Base-by-base conservation (phyloP, 1,284 basidiomycete species). In the Exobasidium cylindrosporum region DNA sequence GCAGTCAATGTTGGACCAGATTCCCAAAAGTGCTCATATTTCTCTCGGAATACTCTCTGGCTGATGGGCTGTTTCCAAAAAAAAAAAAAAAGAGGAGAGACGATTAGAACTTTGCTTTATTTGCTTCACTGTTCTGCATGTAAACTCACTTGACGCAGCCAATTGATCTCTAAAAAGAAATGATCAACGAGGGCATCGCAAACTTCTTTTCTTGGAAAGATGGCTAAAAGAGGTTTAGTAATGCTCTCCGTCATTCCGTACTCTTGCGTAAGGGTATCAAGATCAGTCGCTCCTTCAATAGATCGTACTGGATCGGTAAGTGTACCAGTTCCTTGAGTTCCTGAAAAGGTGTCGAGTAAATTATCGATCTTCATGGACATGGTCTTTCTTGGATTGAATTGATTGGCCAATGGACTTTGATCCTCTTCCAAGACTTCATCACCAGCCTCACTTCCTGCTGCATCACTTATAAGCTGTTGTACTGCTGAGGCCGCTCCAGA, bases 141-240 rank as follows among this genome's bases (percentile, higher is more conserved):
- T 28, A 29, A 14, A 31, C 21, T 17, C 26, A 60, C 70, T 54
- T 73, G 72, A n/a, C 74, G 68, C 45, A 77, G 62, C 74, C 74
- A 77, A 53, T 75, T 77, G 64, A 73, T 66, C 55, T 72, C 64
- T 44, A 67, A 56, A 61, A 70, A 75, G 53, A 65, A 77, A 29
- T 75, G 73, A 46, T 72, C 66, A 43, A 74, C 57, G 17, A 77
- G 65, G 4, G 59, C 52, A 21, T 61, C 64, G 59, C 65, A 67
- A 17, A 70, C 61, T 1, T 64, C 63, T 6, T 65, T 64, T 6
- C 62, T 60, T 52, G 64, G 72, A 89, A 76, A 63, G 1, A 68
- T 65, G 1, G 68, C 59, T 5, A 71, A 56, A 2, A 76, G 61
- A 54, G 67, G 58, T 3, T 67, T 62, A 2, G 67, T 65, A 28